Percentiles rank a stretch among this genome's conserved stretches.
Evolutionary conservation across 345 rosid species (phyloP).

Genomic region (Kandelia obovata): DNA sequence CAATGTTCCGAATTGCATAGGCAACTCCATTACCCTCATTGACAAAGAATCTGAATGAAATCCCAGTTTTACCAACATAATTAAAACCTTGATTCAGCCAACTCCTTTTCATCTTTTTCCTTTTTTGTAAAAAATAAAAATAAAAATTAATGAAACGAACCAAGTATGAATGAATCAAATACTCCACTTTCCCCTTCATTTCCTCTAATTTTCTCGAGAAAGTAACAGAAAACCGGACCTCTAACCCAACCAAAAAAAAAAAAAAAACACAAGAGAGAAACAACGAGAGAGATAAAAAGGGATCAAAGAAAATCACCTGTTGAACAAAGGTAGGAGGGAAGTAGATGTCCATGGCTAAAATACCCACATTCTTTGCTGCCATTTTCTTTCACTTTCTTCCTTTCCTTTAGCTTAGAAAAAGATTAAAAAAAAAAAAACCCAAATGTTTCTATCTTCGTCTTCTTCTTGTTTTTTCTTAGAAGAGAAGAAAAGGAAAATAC

Average conservation of each 20-base stretch:
- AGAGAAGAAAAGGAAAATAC: no score
- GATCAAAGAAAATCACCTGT: conserved; percentile 53
- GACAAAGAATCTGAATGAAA: background rate
- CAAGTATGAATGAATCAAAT: background rate
- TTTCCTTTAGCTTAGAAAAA: background rate
- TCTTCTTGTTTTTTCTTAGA: no score
- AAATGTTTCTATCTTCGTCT: background rate
- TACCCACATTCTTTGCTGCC: conserved; percentile 97
- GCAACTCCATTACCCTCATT: background rate
- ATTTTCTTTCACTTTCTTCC: conserved; percentile 24
- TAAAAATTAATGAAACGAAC: background rate
- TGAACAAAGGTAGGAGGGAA: conserved; percentile 95
- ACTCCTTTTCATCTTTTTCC: background rate
- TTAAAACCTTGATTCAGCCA: background rate
- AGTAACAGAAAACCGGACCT: conserved; percentile 5
- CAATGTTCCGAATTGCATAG: background rate
- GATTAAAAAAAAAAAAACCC: background rate
- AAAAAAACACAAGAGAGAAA: background rate
- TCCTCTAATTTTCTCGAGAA: conserved; percentile 11
- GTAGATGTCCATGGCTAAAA: conserved; percentile 90
- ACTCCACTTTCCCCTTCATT: background rate
- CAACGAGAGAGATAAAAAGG: background rate
- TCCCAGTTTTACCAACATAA: background rate
- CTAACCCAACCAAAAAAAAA: conserved; percentile 7
- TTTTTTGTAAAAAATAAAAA: no score